These are phyloP conservation scores for Physaria fendleri DNA, from an alignment of 345 rosid genomes.

Conservation along the genomic window DNA sequence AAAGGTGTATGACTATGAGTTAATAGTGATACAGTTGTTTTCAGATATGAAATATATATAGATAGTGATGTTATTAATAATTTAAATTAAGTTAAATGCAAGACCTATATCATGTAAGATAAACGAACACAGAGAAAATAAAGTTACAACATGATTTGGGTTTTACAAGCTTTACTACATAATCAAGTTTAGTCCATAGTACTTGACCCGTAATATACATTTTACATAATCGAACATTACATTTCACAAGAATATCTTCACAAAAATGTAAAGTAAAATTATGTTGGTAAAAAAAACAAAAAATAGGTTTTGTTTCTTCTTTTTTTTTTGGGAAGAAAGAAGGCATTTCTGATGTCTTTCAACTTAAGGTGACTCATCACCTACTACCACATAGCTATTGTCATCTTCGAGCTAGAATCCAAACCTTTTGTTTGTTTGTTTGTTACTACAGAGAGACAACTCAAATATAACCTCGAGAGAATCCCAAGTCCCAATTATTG, in stretches of 20 bases:
- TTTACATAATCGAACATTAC: not conserved
- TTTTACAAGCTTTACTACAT: not conserved
- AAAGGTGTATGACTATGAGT: not conserved
- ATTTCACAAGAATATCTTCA: not conserved
- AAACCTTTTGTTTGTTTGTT: not conserved
- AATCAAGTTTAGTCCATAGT: not conserved
- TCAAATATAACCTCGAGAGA: not conserved
- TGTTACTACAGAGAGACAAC: not conserved
- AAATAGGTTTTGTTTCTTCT: no score
- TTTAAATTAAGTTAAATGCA: not conserved
- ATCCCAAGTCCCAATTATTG: slow-evolving; percentile 2
- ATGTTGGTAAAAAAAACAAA: not conserved
- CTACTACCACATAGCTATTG: not conserved
- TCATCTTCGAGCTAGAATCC: slow-evolving; percentile 4
- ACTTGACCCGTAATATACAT: not conserved
- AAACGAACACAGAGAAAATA: not conserved
- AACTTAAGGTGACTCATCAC: not conserved
- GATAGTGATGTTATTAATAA: not conserved
- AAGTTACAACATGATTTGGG: not conserved
- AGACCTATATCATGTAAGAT: not conserved
- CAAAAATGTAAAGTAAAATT: not conserved
- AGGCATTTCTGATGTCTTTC: not conserved
- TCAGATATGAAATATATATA: not conserved
- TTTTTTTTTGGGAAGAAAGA: no score
- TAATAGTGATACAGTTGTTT: no score